Evolutionary conservation across 768 basidiomycete genomes (phyloP), one percentile per base, ranked within the genome.

Genomic region (Mycena polygramma): DNA sequence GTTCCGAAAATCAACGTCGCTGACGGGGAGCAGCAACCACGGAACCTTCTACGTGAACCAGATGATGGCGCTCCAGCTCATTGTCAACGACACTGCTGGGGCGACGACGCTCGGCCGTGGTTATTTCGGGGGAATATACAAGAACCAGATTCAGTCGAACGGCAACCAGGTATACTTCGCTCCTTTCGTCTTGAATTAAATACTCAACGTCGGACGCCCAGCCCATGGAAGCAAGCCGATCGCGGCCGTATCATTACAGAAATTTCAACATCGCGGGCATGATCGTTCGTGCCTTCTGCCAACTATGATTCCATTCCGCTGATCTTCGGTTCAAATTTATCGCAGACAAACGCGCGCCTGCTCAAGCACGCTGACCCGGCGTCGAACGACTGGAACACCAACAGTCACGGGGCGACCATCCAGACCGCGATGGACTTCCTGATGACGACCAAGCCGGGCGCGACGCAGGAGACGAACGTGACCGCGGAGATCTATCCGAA

Each of bases 181-280:
- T 36, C 15, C 13, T 2, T n/a, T 60, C 19, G 13, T 6, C 8
- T 22, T 9, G 54, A 39, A 22, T 39, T 5, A 17, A 51, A 39
- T 62, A 5, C 36, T 66, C 10, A 72, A 26, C 17, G 7, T 43
- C 22, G 41, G 54, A 55, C 41, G 41, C 11, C 7, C 61, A 90
- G 88, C 90, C 91, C 14, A 77, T 89, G 17, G 91, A 92, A 80
- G 84, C 88, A 20, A 82, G 77, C 4, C 87, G 91, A 35, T 90
- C 90, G 1, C 82, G 87, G 17, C 90, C 91, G 17, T 92, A 87
- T 77, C 91, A 93, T 74, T 92, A 93, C 75, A 85, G 89, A 10
- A 84, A 87, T 0, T 93, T 90, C 79, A 93, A 93, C 74, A 81
- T 92, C 20, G 89, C 89, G 0, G 91, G 88, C 22, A 89, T 92